A percentile compares a stretch with the other conserved stretches of the same genome.
Conservation (phyloP, 2,329 filamentous ascomycete genomes). For the Leptographium lundbergii region DNA sequence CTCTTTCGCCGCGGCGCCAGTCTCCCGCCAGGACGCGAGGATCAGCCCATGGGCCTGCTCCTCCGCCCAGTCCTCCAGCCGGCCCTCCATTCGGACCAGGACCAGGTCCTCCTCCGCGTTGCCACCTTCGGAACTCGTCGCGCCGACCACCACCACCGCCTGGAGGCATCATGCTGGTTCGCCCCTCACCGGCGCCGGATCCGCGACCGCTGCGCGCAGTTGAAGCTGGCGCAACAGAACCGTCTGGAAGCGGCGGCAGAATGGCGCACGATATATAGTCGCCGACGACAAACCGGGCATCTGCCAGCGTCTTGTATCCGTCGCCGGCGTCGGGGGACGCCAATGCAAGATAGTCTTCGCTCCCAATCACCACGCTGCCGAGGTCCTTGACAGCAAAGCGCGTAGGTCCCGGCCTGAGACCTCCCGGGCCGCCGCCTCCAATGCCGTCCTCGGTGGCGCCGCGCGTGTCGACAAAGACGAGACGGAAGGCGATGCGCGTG, state of each 20-base stretch:
- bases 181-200: constrained; percentile 23
- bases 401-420: constrained; percentile 19
- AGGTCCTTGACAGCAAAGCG: constrained; percentile 70
- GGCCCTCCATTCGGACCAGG: background rate
- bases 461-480: constrained; percentile 68
- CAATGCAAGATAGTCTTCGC: constrained; percentile 10
- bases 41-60: background rate
- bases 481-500: constrained; percentile 74
- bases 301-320: constrained; percentile 59
- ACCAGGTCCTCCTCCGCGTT: background rate
- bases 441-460: constrained; percentile 5
- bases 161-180: constrained; percentile 7
- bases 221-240: constrained; percentile 55
- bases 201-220: constrained; percentile 32
- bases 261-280: constrained; percentile 81
- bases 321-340: constrained; percentile 17
- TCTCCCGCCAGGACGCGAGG: constrained; percentile 39
- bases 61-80: background rate
- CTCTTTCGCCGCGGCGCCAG: constrained; percentile 52
- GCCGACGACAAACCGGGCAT: constrained; percentile 73
- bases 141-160: background rate
- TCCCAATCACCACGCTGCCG: constrained; percentile 67
- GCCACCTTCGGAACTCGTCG: background rate
- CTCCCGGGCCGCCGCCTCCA: constrained; percentile 14
- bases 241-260: constrained; percentile 54